Evolutionary conservation across 2,329 filamentous ascomycete species (phyloP).

Genomic region (Podosphaera xanthii): DNA sequence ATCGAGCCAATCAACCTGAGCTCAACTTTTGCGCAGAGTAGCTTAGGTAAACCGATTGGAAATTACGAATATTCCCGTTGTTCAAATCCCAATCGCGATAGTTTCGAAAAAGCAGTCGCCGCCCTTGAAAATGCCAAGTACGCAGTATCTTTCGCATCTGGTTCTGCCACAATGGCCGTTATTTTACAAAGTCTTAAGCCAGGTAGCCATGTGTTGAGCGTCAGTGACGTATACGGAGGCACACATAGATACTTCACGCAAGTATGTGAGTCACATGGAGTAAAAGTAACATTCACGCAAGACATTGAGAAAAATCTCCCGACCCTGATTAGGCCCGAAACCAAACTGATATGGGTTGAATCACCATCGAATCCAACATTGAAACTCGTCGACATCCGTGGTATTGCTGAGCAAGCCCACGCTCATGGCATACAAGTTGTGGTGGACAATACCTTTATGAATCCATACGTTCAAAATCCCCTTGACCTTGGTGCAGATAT

Average conservation of each 20-base stretch:
- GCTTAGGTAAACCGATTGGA: constrained; percentile 71
- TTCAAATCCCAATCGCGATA: constrained; percentile 82
- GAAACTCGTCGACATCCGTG: constrained; percentile 74
- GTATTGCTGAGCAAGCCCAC: constrained; percentile 65
- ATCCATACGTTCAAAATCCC: constrained; percentile 90
- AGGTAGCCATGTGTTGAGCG: constrained; percentile 83
- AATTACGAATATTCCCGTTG: constrained; percentile 83
- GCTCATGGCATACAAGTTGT: constrained; percentile 78
- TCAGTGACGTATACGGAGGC: constrained; percentile 93
- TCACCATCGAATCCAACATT: constrained; percentile 86
- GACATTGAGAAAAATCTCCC: constrained; percentile 75
- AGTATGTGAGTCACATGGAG: constrained; percentile 81
- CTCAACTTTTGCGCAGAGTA: constrained; percentile 83
- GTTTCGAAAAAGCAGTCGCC: constrained; percentile 81
- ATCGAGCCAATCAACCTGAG: constrained; percentile 92
- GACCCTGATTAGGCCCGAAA: constrained; percentile 66
- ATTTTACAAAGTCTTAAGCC: constrained; percentile 81
- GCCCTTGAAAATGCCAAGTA: constrained; percentile 81
- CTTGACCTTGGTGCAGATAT: constrained; percentile 90
- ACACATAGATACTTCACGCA: constrained; percentile 98
- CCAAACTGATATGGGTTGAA: constrained; percentile 94
- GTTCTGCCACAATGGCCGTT: constrained; percentile 78
- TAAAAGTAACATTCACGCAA: constrained; percentile 83
- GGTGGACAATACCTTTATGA: constrained; percentile 98
- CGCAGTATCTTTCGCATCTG: constrained; percentile 83